phyloP scores from a whole-genome alignment of 164 flowering plant species.

The Saururus chinensis region DNA sequence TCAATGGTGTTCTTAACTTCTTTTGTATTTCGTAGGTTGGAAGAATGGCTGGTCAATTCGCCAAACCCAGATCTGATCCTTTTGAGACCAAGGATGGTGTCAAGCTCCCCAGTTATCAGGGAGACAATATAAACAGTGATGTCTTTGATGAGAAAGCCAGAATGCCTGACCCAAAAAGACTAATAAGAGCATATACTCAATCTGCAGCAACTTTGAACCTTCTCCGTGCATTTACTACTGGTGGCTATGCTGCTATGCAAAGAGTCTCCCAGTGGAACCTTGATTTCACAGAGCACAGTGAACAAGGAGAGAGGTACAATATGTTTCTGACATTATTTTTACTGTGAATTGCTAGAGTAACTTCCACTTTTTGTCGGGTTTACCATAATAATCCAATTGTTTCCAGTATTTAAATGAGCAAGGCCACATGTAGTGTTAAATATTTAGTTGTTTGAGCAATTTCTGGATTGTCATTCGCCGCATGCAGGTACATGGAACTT shows the following conservation, averaged over 20 bases:
- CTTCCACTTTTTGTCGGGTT: too few relatives aligned
- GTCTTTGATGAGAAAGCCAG: slow-evolving; percentile 38
- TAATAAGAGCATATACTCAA: slow-evolving; percentile 37
- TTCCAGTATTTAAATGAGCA: too few relatives aligned
- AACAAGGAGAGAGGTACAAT: slow-evolving; percentile 38
- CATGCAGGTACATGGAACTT: slow-evolving; percentile 34
- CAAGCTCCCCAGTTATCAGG: slow-evolving; percentile 39
- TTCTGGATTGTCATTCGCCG: neutral
- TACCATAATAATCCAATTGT: too few relatives aligned
- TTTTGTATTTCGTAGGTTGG: slow-evolving; percentile 23
- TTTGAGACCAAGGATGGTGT: slow-evolving; percentile 40
- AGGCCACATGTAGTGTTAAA: neutral
- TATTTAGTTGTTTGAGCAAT: neutral
- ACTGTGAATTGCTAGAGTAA: too few relatives aligned
- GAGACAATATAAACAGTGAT: slow-evolving; percentile 38
- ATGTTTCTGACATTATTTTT: neutral
- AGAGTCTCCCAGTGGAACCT: slow-evolving; percentile 46
- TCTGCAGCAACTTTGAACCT: slow-evolving; percentile 48
- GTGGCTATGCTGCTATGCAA: slow-evolving; percentile 47
- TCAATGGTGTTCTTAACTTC: neutral
- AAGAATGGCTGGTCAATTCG: slow-evolving; percentile 53
- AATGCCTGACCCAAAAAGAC: slow-evolving; percentile 41
- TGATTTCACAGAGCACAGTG: slow-evolving; percentile 32
- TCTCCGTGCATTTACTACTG: slow-evolving; percentile 42
- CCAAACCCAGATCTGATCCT: slow-evolving; percentile 43